phyloP scores from a whole-genome alignment of 495 filamentous ascomycete genomes.

The Cercophora sp. region DNA sequence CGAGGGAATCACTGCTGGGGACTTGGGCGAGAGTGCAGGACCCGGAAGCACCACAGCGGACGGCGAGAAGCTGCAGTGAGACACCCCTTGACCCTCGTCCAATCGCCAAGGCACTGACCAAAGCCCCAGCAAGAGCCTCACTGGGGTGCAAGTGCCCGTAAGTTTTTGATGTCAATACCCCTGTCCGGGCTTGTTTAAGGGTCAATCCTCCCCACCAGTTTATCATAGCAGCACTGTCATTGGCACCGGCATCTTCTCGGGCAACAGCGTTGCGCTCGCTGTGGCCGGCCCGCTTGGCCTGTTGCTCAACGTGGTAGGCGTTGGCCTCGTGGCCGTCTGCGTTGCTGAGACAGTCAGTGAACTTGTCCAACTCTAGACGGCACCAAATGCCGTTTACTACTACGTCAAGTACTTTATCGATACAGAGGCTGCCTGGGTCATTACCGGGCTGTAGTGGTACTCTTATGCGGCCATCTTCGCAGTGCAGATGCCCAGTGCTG shows the following conservation, averaged over 20 bases:
- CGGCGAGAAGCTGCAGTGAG: constrained; percentile 2
- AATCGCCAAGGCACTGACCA: neutral
- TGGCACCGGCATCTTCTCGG: constrained; percentile 30
- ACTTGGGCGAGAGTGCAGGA: too few relatives aligned
- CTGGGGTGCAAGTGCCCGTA: constrained; percentile 8
- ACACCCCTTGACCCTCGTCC: neutral
- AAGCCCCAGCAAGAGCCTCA: constrained; percentile 7
- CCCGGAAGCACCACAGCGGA: too few relatives aligned
- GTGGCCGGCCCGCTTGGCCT: constrained; percentile 32
- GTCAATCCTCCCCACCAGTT: too few relatives aligned
- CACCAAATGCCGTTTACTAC: constrained; percentile 33
- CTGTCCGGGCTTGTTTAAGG: neutral
- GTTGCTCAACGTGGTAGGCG: constrained; percentile 24
- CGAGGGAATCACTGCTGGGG: too few relatives aligned
- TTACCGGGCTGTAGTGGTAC: constrained; percentile 25
- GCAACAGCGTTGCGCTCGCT: constrained; percentile 24
- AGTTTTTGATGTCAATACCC: constrained; percentile 1
- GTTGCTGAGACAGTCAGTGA: constrained; percentile 35
- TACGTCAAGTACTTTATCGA: constrained; percentile 34
- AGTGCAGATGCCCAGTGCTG: constrained; percentile 10
- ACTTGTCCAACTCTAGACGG: constrained; percentile 30
- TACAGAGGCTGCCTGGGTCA: constrained; percentile 28
- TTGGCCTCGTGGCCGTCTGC: constrained; percentile 29
- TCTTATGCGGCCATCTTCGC: constrained; percentile 4
- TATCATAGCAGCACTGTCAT: constrained; percentile 32